Evolutionary conservation across 139 green algal species (phyloP), one percentile per base, ranked within the genome.

Genomic region (Chlorella sp.): DNA sequence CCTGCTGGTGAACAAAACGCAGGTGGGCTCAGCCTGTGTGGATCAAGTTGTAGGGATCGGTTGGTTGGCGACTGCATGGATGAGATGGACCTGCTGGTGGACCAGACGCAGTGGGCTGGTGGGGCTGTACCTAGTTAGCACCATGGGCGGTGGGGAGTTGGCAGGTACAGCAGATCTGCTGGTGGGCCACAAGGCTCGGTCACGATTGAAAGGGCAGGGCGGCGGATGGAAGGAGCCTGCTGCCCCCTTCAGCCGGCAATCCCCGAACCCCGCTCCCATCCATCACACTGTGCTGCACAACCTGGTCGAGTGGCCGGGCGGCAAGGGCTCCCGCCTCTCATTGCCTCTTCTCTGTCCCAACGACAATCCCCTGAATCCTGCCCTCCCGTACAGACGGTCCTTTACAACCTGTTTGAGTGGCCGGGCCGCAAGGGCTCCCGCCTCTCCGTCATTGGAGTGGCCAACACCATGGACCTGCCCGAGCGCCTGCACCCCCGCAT

Each of bases 351-450:
- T 43, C 13, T n/a, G 36, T 78, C 24, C 11, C 28, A 34, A n/a
- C n/a, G 24, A 6, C n/a, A 28, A 11, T n/a, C 48, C 84, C 80
- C 26, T 69, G 22, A 65, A 16, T 69, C 62, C n/a, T 68, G 60
- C 65, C 40, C 69, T 34, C 19, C 86, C 95, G 17, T 48, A 51
- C 83, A 90, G 78, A 84, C 83, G 87, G 95, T 99, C 85, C 93
- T 99, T 76, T 99, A 99, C 93, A 99, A 99, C 89, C 87, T 99
- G 82, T 99, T 99, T 85, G 95, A 99, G 73, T 99, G 97, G 97
- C 95, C 95, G 19, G 86, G 83, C 40, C 87, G 86, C 46, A 76
- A 85, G 43, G 89, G 93, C 79, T 88, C 90, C 20, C 89, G 90
- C 22, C 89, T 99, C 62, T 91, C 89, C 17, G 92, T 99, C 38